Evolutionary conservation across 108 stramenopile species (phyloP), one percentile per base, ranked within the genome.

Genomic region (Epithemia pelagica): DNA sequence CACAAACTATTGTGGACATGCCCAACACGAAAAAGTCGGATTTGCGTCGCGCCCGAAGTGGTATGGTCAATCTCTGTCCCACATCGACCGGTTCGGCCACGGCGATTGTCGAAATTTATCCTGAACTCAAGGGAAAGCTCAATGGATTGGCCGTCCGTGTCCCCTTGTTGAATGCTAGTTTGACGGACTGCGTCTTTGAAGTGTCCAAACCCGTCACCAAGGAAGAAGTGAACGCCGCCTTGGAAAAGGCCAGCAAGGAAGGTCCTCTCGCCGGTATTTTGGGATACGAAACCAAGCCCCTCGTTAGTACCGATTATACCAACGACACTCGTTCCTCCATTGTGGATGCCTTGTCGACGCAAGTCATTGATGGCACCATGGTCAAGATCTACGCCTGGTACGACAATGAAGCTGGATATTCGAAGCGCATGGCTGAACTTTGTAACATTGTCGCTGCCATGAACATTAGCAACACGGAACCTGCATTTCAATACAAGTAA

Each of bases 91-190:
- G 96, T 0, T 81, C 83, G 33, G 96, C 96, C 54, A 95, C 94
- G 18, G 95, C 96, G 46, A 96, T 97, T 69, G 78, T 90, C 27
- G 94, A 95, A 70, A 95, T 96, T 61, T 95, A 95, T 68, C 95
- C 96, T 22, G 90, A 95, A 64, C 87, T 97, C 68, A 91, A 96
- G 74, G 96, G 94, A 1, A 97, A 95, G 75, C 78, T 97, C 5
- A 96, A 95, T 71, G 96, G 96, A 28, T 70, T 95, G 28, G 96
- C 96, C 20, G 83, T 97, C 25, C 88, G 96, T 24, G 95, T 96
- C 32, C 96, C 96, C 18, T 66, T 96, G 30, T 68, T 91, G 62
- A 96, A 97, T 72, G 94, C 81, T 5, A 85, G 83, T 61, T 62
- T 97, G 25, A 96, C 94, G 1, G 95, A 96, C 72, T 86, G 87